These are phyloP conservation scores for Candida ascalaphidarum DNA, from an alignment of 805 yeast genomes.

Conservation along the genomic window DNA sequence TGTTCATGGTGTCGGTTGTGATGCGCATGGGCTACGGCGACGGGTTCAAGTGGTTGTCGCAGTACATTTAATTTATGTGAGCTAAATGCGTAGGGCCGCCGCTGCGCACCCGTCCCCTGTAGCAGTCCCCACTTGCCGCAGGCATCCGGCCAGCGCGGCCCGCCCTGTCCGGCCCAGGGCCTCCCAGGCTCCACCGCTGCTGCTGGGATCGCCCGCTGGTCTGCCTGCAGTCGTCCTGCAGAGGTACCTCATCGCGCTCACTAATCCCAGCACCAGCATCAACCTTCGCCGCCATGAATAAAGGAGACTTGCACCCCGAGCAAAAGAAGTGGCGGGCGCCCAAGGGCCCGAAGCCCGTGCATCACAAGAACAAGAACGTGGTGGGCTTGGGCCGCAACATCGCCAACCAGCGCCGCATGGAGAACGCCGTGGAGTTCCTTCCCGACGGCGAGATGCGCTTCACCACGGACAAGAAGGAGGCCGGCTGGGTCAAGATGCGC, in stretches of 20 bases:
- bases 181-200: too few relatives aligned
- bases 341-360: constrained; percentile 87
- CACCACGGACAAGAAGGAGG: constrained; percentile 79
- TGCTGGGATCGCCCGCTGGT: too few relatives aligned
- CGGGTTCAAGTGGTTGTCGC: constrained; percentile 97
- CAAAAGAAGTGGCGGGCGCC: constrained; percentile 78
- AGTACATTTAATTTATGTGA: constrained; percentile 90
- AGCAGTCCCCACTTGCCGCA: too few relatives aligned
- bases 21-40: constrained; percentile 99
- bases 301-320: constrained; percentile 36
- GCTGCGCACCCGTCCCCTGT: too few relatives aligned
- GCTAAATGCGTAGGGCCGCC: too few relatives aligned
- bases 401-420: constrained; percentile 61
- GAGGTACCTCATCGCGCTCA: too few relatives aligned
- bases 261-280: too few relatives aligned
- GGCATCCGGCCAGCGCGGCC: too few relatives aligned
- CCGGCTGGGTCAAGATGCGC: constrained; percentile 80
- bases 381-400: constrained; percentile 84
- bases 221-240: too few relatives aligned
- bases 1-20: constrained; percentile 95
- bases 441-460: constrained; percentile 89
- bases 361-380: constrained; percentile 71
- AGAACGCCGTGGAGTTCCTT: constrained; percentile 58
- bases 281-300: constrained; percentile 12
- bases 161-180: too few relatives aligned